Conservation (phyloP, 441 rosid species). For the Corymbia citriodora region DNA sequence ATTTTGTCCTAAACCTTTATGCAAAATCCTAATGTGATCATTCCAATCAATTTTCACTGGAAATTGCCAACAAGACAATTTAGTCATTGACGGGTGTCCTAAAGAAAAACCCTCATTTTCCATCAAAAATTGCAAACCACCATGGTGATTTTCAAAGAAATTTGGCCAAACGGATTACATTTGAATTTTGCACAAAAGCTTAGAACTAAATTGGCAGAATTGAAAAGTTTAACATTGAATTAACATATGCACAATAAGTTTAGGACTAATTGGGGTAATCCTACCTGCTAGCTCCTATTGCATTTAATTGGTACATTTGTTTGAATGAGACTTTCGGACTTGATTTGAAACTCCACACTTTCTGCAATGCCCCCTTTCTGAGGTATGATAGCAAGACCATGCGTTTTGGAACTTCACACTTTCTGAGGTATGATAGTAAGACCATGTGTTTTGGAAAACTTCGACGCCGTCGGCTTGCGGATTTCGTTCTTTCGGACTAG, state of each 20-base stretch:
- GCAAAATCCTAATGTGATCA: too few relatives aligned
- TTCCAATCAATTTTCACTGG: too few relatives aligned
- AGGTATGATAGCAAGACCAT: too few relatives aligned
- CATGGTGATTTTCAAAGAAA: not conserved
- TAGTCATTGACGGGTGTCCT: not conserved
- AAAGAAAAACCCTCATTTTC: not conserved
- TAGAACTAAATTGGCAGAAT: not conserved
- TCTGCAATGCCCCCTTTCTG: too few relatives aligned
- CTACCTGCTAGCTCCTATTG: fast-evolving
- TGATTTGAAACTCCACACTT: not conserved
- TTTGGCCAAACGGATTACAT: fast-evolving
- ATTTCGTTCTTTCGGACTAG: not conserved
- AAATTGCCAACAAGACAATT: fast-evolving
- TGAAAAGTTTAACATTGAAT: fast-evolving
- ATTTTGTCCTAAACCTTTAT: too few relatives aligned
- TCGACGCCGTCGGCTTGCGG: not conserved
- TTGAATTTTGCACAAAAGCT: not conserved
- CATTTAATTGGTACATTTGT: not conserved
- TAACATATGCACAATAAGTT: not conserved
- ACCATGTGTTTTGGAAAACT: not conserved
- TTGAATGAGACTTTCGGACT: not conserved
- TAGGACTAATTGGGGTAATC: not conserved
- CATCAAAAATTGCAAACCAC: not conserved
- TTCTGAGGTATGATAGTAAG: not conserved
- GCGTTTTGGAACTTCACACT: not conserved